phyloP scores from a whole-genome alignment of 148 eudicot genomes.

The Agrostemma githago region DNA sequence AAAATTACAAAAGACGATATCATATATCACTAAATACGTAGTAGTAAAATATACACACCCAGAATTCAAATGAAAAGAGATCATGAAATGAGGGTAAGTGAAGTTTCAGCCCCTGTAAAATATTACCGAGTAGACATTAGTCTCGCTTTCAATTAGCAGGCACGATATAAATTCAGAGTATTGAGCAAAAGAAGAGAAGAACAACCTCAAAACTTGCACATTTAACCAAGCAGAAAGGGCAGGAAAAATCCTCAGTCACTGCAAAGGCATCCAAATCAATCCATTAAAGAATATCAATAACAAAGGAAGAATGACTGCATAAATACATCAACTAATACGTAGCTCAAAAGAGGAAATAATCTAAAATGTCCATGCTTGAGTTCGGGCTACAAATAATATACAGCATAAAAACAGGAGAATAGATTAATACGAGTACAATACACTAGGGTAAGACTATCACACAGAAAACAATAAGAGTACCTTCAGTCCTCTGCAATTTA shows the following conservation, averaged over 20 bases:
- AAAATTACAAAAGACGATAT: neutral
- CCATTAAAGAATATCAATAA: neutral
- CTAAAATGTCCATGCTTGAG: neutral
- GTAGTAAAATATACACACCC: conserved; percentile 53
- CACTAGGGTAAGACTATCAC: neutral
- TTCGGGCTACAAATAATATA: neutral
- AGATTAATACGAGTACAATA: neutral
- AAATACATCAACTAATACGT: neutral
- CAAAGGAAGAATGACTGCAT: neutral
- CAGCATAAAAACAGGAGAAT: neutral
- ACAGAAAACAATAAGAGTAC: conserved; percentile 31
- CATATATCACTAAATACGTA: neutral
- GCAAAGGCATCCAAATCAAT: conserved; percentile 23
- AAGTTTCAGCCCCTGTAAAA: conserved; percentile 62
- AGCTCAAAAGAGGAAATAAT: neutral
- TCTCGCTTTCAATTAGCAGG: neutral
- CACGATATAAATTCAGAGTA: neutral
- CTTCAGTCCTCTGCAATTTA: conserved; percentile 81
- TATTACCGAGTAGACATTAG: neutral
- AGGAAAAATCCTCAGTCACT: conserved; percentile 91
- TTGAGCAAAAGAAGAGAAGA: conserved; percentile 3
- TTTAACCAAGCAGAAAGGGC: conserved; percentile 91
- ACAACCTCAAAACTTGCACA: conserved; percentile 82
- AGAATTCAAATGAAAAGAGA: conserved; percentile 75
- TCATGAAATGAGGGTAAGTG: conserved; percentile 81